phyloP scores from a whole-genome alignment of 495 filamentous ascomycete species.

The Cetradonia linearis region DNA sequence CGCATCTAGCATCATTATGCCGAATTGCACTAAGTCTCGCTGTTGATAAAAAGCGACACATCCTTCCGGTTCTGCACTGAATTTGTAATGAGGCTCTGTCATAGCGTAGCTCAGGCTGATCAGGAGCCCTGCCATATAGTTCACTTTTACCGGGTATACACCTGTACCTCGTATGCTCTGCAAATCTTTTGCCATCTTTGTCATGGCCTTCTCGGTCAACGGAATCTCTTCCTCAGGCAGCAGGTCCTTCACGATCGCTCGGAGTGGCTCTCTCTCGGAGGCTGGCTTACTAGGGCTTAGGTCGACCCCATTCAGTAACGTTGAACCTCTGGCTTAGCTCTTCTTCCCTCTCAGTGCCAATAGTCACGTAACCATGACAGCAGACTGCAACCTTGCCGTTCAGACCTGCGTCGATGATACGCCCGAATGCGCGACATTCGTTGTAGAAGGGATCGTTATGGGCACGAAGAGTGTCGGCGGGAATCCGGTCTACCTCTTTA shows the following conservation, averaged over 20 bases:
- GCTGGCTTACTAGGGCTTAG: not conserved
- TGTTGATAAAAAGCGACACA: not conserved
- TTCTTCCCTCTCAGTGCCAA: not conserved
- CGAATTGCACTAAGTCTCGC: not conserved
- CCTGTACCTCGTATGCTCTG: conserved; percentile 13
- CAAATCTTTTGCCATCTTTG: not conserved
- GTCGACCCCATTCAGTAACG: not conserved
- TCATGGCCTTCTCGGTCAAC: not conserved
- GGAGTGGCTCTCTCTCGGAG: not conserved
- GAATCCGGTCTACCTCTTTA: not conserved
- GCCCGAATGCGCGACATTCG: conserved; percentile 19
- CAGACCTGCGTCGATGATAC: not conserved
- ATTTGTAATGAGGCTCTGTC: not conserved
- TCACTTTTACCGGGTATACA: conserved; percentile 15
- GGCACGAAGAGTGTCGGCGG: conserved; percentile 1
- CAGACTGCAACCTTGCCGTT: not conserved
- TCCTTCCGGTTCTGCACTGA: not conserved
- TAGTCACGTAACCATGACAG: not conserved
- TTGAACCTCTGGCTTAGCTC: not conserved
- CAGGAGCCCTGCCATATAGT: conserved; percentile 10
- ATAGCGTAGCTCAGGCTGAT: not conserved
- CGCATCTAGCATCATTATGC: too few species aligned
- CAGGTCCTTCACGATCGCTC: not conserved
- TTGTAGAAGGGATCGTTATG: conserved; percentile 17
- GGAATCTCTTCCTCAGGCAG: not conserved